Evolutionary conservation across 305 asterid species (phyloP).

Genomic region (Solanum hybrid): DNA sequence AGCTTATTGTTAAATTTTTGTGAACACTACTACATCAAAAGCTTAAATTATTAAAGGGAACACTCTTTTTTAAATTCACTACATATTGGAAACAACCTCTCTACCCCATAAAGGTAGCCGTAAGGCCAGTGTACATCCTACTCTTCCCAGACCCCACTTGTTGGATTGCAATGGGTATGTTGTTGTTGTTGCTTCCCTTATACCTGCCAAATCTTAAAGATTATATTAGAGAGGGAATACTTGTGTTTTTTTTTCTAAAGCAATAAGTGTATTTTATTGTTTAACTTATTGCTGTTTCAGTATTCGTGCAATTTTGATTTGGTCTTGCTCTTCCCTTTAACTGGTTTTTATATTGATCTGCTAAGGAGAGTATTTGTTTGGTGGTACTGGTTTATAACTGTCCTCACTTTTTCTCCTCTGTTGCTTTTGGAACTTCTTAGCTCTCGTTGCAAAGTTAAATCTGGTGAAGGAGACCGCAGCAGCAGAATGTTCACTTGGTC

Average conservation of each 20-base stretch:
- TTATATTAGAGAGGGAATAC: neutral
- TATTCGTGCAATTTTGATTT: neutral
- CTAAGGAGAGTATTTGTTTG: neutral
- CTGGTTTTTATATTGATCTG: neutral
- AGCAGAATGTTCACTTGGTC: neutral
- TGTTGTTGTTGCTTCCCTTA: neutral
- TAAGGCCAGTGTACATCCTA: neutral
- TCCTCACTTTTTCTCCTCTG: neutral
- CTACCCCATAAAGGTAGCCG: neutral
- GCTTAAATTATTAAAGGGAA: neutral
- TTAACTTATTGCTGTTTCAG: neutral
- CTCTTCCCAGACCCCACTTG: neutral
- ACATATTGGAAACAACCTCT: neutral
- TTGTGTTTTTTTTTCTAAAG: neutral
- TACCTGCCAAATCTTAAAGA: neutral
- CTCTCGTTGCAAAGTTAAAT: constrained; percentile 6
- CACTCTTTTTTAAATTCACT: neutral
- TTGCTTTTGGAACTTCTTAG: constrained; percentile 1
- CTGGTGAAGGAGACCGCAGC: neutral
- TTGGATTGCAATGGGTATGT: neutral
- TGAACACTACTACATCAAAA: neutral
- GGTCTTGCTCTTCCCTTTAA: neutral
- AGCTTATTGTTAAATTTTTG: neutral
- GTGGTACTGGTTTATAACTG: neutral
- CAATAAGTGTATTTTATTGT: neutral